Conservation (phyloP, 2,329 filamentous ascomycete genomes). For the Fusarium pseudocircinatum region DNA sequence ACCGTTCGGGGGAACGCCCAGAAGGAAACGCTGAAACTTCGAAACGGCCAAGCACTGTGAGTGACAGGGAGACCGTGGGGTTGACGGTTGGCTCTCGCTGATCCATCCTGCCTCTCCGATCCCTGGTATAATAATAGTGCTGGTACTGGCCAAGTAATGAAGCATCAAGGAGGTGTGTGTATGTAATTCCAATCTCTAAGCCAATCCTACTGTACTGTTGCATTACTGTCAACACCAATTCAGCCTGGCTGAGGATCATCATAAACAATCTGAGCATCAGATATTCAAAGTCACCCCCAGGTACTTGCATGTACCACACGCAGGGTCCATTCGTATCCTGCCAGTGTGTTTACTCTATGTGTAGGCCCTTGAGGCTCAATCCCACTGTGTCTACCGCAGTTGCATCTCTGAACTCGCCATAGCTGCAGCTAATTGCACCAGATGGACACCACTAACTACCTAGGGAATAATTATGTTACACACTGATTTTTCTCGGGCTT, state of each 20-base stretch:
- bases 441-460: not conserved
- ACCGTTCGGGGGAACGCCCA: not conserved
- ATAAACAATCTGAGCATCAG: not conserved
- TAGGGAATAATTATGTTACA: not conserved
- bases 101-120: conserved; percentile 24
- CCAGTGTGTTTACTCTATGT: not conserved
- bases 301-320: conserved; percentile 10
- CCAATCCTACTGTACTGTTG: conserved; percentile 5
- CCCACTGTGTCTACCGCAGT: conserved; percentile 14
- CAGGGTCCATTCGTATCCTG: conserved; percentile 7
- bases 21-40: conserved; percentile 24
- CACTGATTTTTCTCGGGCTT: conserved; percentile 19
- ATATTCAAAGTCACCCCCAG: conserved; percentile 20
- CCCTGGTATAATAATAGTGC: conserved; percentile 9
- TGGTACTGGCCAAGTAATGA: not conserved
- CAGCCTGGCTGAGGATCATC: conserved; percentile 8
- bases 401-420: conserved; percentile 28
- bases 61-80: conserved; percentile 37
- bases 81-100: conserved; percentile 42
- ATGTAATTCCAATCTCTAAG: conserved; percentile 15
- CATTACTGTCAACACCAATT: conserved; percentile 8
- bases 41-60: conserved; percentile 34
- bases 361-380: conserved; percentile 14
- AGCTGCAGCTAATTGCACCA: conserved; percentile 31
- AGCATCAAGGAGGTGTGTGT: conserved; percentile 4